phyloP scores from a whole-genome alignment of 306 rosid genomes.

The Purshia tridentata region DNA sequence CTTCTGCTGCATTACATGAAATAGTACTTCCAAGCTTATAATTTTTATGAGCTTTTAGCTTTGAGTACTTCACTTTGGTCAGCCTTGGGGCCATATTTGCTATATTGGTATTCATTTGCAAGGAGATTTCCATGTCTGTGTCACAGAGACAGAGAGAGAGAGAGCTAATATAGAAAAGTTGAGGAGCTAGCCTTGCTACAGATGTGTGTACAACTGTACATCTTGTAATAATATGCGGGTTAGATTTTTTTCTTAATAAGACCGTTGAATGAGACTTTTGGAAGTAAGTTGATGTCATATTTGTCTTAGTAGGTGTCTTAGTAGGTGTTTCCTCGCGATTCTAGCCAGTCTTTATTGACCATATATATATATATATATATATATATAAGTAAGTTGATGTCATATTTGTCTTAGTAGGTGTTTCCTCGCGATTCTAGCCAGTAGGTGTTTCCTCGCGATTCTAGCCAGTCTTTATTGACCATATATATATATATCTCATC shows the following conservation, averaged over 20 bases:
- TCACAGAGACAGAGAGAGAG: not conserved
- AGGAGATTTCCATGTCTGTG: conserved; percentile 22
- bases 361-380: too few relatives aligned
- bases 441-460: not conserved
- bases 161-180: not conserved
- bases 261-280: conserved; percentile 10
- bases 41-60: not conserved
- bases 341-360: too few relatives aligned
- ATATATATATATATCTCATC: too few relatives aligned
- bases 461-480: too few relatives aligned
- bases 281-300: not conserved
- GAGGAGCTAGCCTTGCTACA: not conserved
- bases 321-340: too few relatives aligned
- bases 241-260: not conserved
- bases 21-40: not conserved
- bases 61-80: not conserved
- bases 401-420: not conserved
- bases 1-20: conserved; percentile 8
- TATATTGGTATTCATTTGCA: conserved; percentile 18
- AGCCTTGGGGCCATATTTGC: not conserved
- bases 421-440: conserved; percentile 2
- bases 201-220: not conserved
- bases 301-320: too few relatives aligned
- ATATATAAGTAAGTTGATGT: too few relatives aligned
- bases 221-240: not conserved